Evolutionary conservation across 139 green algal species (phyloP).

Genomic region (Tetradesmus obliquus): DNA sequence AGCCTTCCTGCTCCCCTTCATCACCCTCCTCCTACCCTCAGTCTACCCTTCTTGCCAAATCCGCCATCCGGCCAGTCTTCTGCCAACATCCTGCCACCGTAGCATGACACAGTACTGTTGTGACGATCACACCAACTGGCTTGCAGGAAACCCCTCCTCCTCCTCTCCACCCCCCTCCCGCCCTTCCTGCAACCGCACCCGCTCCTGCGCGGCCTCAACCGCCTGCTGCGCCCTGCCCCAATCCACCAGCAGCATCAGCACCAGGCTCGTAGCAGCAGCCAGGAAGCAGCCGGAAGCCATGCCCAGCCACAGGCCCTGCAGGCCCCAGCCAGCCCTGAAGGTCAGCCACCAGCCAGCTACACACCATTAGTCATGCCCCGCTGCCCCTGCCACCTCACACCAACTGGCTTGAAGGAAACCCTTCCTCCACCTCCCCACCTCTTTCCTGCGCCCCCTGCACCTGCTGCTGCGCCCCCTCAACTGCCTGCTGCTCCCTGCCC

Average conservation of each 20-base stretch:
- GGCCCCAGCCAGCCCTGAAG: conserved; percentile 44
- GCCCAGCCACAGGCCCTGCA: conserved; percentile 52
- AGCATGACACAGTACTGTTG: too few relatives aligned
- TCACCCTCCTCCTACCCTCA: too few relatives aligned
- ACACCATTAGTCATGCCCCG: conserved; percentile 33
- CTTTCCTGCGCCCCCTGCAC: background rate
- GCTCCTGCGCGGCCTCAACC: background rate
- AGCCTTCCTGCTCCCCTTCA: too few relatives aligned
- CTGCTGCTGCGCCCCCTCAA: background rate
- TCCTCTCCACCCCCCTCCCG: too few relatives aligned
- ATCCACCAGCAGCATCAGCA: conserved; percentile 8
- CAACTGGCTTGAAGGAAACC: background rate
- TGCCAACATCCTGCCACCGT: too few relatives aligned
- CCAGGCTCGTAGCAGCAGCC: conserved; percentile 4
- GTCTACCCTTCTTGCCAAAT: too few relatives aligned
- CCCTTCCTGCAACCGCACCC: too few relatives aligned
- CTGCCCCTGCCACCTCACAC: background rate
- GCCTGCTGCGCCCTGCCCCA: background rate
- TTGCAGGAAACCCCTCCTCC: background rate
- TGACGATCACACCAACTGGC: background rate
- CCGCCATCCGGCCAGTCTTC: too few relatives aligned
- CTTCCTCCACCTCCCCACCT: background rate
- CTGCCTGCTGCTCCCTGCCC: background rate
- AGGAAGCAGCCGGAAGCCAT: conserved; percentile 50
- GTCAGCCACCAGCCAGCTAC: conserved; percentile 52